phyloP scores from a whole-genome alignment of 139 green algal species.

The Protoeuglena noctilucae region DNA sequence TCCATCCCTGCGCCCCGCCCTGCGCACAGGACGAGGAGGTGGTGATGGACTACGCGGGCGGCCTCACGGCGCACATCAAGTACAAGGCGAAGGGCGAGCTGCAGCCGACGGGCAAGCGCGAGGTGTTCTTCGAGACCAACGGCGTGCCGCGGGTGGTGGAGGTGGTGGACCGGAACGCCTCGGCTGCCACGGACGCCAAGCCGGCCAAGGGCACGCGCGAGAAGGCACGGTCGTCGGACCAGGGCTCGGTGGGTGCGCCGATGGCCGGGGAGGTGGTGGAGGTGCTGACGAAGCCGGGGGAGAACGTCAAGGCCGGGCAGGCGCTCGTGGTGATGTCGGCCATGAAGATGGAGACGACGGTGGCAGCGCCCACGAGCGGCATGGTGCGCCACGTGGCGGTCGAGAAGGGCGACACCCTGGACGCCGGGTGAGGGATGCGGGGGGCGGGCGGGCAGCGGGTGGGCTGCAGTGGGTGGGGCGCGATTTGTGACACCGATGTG shows the following conservation, averaged over 20 bases:
- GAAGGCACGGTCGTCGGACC: slow-evolving; percentile 25
- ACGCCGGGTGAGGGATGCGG: slow-evolving; percentile 42
- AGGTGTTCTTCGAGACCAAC: slow-evolving; percentile 90
- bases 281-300: slow-evolving; percentile 26
- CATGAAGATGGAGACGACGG: slow-evolving; percentile 96
- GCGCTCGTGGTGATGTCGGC: slow-evolving; percentile 67
- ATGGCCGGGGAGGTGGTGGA: slow-evolving; percentile 86
- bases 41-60: slow-evolving; percentile 21
- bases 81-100: slow-evolving; percentile 64
- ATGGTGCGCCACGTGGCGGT: slow-evolving; percentile 51
- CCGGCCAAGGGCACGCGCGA: slow-evolving; percentile 18
- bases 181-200: not conserved
- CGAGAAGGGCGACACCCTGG: slow-evolving; percentile 44
- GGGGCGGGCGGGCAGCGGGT: too few species aligned
- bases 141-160: slow-evolving; percentile 76
- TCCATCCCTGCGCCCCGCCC: too few species aligned
- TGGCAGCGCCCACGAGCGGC: slow-evolving; percentile 52
- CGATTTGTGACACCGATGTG: too few species aligned
- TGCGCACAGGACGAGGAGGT: slow-evolving; percentile 67
- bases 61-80: slow-evolving; percentile 38
- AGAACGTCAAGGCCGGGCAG: slow-evolving; percentile 53
- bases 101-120: slow-evolving; percentile 45
- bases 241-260: slow-evolving; percentile 57
- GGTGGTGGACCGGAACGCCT: slow-evolving; percentile 36
- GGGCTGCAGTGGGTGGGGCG: too few species aligned